phyloP scores from a whole-genome alignment of 2,329 filamentous ascomycete species.

The Aureobasidium sp. region DNA sequence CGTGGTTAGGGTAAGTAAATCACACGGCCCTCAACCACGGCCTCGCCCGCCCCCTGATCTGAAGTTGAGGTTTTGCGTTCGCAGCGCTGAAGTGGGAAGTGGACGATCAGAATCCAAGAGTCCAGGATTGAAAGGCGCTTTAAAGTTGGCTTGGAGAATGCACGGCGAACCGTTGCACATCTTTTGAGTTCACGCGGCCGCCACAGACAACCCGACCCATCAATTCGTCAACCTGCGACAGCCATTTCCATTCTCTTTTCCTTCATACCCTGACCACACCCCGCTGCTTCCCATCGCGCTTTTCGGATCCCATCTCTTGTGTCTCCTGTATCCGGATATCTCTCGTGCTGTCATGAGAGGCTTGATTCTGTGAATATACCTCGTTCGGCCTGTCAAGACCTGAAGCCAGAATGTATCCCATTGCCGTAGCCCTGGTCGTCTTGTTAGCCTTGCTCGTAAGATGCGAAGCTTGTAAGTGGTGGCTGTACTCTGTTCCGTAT shows the following conservation, averaged over 20 bases:
- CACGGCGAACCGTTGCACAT: background rate
- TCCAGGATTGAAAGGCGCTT: background rate
- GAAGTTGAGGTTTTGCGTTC: background rate
- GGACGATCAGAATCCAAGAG: background rate
- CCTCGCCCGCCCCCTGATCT: background rate
- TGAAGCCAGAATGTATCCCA: background rate
- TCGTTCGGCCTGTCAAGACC: background rate
- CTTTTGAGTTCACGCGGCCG: constrained; percentile 3
- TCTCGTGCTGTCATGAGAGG: constrained; percentile 1
- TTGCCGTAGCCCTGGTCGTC: background rate
- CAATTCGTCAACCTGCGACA: background rate
- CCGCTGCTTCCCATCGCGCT: background rate
- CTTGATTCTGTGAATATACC: background rate
- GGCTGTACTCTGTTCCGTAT: background rate
- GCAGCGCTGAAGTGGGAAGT: background rate
- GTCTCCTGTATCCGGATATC: background rate
- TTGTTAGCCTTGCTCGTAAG: background rate
- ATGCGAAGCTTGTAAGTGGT: constrained; percentile 9
- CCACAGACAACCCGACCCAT: background rate
- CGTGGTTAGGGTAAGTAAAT: background rate
- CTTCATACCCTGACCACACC: background rate
- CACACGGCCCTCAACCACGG: background rate
- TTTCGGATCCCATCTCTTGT: background rate
- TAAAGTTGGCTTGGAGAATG: background rate
- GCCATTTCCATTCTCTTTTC: constrained; percentile 1